Percentiles rank a stretch among this genome's conserved stretches.
Evolutionary conservation across 108 stramenopile species (phyloP).

Genomic region (Schizochytrium sp.): DNA sequence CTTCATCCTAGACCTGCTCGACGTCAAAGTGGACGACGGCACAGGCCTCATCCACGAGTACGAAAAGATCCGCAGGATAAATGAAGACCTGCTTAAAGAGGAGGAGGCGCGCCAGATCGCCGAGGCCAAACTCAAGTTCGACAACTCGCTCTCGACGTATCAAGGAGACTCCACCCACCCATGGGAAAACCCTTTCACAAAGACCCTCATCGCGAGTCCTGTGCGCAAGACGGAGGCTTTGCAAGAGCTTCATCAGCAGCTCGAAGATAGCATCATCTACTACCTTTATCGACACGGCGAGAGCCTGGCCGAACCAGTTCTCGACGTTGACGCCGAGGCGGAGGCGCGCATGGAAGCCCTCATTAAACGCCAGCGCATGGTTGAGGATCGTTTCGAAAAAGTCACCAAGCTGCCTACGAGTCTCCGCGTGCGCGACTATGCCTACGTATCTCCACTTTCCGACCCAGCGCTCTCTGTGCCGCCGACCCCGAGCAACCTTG

Average conservation of each 20-base stretch:
- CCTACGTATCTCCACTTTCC: not conserved
- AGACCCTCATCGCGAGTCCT: not conserved
- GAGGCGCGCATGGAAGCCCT: not conserved
- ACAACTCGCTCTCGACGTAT: not conserved
- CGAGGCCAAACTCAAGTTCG: not conserved
- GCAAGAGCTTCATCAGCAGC: not conserved
- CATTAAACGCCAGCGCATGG: not conserved
- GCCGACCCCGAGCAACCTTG: not conserved
- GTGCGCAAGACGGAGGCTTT: not conserved
- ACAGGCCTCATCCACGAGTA: not conserved
- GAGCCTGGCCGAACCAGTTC: not conserved
- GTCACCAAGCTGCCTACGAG: not conserved
- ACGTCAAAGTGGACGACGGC: conserved; percentile 16
- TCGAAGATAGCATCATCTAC: not conserved
- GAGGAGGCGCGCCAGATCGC: not conserved
- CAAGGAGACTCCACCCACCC: not conserved
- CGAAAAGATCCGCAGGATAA: not conserved
- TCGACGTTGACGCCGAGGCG: not conserved
- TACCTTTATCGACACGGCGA: not conserved
- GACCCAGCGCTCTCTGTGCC: not conserved
- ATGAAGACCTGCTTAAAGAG: not conserved
- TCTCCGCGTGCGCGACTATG: not conserved
- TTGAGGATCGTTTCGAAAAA: not conserved
- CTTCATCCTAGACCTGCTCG: conserved; percentile 2
- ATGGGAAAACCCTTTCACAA: not conserved